Percentiles rank a stretch among this genome's conserved stretches.
These are phyloP conservation scores for Endocalyx cinctus DNA, from an alignment of 2,329 filamentous ascomycete species.

Conservation along the genomic window DNA sequence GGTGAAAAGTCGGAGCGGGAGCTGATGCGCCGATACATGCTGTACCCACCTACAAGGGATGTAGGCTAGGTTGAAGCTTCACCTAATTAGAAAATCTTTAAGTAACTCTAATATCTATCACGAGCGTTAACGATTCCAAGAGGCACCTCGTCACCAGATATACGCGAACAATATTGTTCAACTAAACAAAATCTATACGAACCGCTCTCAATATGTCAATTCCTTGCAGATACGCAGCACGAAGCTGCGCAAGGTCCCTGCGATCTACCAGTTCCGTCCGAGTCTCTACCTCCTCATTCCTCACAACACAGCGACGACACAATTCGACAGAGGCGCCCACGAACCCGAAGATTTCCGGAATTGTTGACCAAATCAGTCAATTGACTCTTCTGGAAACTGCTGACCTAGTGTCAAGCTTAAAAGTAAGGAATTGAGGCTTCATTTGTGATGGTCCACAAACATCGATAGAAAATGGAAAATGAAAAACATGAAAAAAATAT, in stretches of 20 bases:
- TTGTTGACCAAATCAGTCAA: conserved; percentile 98
- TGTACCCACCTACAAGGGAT: no score
- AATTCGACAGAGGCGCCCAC: conserved; percentile 69
- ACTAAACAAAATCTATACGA: no score
- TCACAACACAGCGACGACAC: conserved; percentile 65
- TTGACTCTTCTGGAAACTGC: conserved; percentile 97
- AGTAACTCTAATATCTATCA: no score
- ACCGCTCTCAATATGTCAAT: conserved; percentile 49
- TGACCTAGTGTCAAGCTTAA: conserved; percentile 88
- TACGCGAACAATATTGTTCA: no score
- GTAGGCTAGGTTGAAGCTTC: conserved; percentile 17
- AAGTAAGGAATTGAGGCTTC: conserved; percentile 54
- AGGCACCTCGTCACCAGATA: no score
- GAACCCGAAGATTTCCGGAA: conserved; percentile 88
- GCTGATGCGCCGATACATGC: no score
- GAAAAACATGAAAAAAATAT: no score
- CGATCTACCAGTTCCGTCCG: conserved; percentile 44
- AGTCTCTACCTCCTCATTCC: conserved; percentile 38
- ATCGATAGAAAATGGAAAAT: no score
- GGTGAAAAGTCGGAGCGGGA: conserved; percentile 17
- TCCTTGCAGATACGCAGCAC: conserved; percentile 59
- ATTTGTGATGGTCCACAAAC: not conserved
- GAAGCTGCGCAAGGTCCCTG: conserved; percentile 60
- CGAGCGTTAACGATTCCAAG: conserved; percentile 13
- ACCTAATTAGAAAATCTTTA: conserved; percentile 21